Percentiles rank a stretch among this genome's conserved stretches.
These are phyloP conservation scores for Clavariopsis aquatica DNA, from an alignment of 495 filamentous ascomycete species.

Conservation along the genomic window DNA sequence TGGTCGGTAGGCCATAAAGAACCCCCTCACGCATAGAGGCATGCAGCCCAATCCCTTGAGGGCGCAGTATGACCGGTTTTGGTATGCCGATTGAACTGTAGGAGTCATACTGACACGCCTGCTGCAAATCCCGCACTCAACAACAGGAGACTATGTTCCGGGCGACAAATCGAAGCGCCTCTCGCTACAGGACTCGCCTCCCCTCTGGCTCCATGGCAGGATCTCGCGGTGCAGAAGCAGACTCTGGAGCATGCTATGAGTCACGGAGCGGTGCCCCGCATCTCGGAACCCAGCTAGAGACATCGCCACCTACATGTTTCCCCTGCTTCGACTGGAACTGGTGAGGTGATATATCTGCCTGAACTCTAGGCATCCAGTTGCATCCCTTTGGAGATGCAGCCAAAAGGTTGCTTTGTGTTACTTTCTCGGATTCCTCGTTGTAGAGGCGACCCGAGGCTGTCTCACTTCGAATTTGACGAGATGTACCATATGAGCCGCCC, in stretches of 20 bases:
- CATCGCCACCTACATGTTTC: background rate
- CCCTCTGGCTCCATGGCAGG: background rate
- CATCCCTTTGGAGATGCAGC: background rate
- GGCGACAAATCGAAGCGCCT: background rate
- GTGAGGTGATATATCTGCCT: background rate
- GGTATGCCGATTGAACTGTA: background rate
- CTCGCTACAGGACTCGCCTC: background rate
- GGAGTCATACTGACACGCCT: background rate
- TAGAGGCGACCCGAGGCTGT: background rate
- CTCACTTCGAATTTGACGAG: background rate
- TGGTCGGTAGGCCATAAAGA: background rate
- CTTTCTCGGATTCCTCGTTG: background rate
- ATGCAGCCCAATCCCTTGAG: background rate
- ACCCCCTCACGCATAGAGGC: background rate
- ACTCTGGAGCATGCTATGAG: background rate
- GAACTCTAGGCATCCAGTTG: background rate
- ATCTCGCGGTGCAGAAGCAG: background rate
- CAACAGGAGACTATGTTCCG: background rate
- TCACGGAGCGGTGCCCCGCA: conserved; percentile 2
- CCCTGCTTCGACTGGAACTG: background rate
- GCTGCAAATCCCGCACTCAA: background rate
- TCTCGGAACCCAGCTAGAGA: background rate
- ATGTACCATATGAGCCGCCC: background rate
- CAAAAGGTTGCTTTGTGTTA: background rate
- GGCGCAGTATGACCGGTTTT: background rate